Conservation (phyloP, 225 moss, liverwort and hornwort genomes). For the Asterella californica region DNA sequence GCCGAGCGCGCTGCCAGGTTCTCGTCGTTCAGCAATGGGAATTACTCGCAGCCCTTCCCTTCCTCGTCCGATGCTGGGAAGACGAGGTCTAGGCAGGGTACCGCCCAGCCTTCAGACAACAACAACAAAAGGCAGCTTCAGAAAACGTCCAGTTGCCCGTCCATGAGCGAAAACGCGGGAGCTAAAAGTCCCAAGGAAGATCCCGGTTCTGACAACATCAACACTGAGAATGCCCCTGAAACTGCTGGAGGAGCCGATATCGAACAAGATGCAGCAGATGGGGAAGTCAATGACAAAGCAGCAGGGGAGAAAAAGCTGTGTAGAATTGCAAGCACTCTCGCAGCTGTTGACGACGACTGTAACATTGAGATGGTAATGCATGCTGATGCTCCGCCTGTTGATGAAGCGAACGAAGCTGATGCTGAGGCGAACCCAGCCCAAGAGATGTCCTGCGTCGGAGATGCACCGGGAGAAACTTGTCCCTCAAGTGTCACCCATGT, state of each 20-base stretch:
- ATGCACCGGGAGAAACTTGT: conserved; percentile 12
- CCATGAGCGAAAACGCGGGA: conserved; percentile 1
- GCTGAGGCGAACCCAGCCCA: conserved; percentile 5
- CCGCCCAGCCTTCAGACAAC: conserved; percentile 1
- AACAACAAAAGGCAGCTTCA: conserved; percentile 12
- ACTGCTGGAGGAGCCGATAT: conserved; percentile 9
- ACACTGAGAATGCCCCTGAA: background rate
- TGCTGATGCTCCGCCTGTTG: background rate
- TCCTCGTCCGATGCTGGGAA: background rate
- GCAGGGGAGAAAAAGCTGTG: conserved; percentile 6
- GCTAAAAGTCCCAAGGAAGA: conserved; percentile 9
- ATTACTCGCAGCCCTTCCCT: conserved; percentile 17
- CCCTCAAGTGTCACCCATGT: conserved; percentile 12
- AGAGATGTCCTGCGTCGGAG: conserved; percentile 14
- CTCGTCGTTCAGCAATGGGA: conserved; percentile 51
- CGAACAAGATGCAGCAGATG: conserved; percentile 1
- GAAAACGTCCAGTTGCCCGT: conserved; percentile 3
- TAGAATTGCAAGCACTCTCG: conserved; percentile 13
- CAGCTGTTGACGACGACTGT: background rate
- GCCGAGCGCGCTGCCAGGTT: conserved; percentile 67
- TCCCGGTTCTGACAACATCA: conserved; percentile 9
- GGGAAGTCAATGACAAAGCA: background rate
- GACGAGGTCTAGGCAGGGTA: conserved; percentile 23
- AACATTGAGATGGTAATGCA: background rate
- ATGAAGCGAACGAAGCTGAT: background rate